Base-by-base conservation (phyloP, 208 protist genomes). In the Wallacemonas sp. region DNA sequence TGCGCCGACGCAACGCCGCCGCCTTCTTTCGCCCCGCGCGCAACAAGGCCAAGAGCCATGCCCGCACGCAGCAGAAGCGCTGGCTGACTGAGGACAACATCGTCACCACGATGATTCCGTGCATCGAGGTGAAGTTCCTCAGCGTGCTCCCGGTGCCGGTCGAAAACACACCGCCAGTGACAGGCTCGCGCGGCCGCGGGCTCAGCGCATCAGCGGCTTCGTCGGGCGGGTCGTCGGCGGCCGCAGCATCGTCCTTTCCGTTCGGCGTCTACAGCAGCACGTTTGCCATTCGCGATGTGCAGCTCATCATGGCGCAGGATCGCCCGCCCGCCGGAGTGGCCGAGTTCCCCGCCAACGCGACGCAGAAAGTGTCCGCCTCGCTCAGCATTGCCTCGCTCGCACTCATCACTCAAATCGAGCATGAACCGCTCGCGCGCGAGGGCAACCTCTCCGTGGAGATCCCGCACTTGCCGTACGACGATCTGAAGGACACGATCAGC, bases 1-100 rank as follows among this genome's bases (percentile, higher is more conserved):
- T 32, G 22, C 16, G 45, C n/a, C 18, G 50, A 33, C 55, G 33
- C 4, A 31, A 55, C 33, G 32, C 45, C 18, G n/a, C 66, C 22
- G 38, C 59, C 16, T 54, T 64, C 22, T 33, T 82, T 18, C 49
- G 28, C n/a, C 26, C 62, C 44, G 68, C 57, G 64, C 42, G 28
- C 20, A 69, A 66, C 33, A 59, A 59, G 36, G 28, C 16, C 12
- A 70, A 83, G 54, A 95, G 90, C 61, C 76, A 71, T 11, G 79
- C 55, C 3, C 85, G 91, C 23, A 77, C 54, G 11, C 82, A 87
- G 50, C 87, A 93, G 76, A 93, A 91, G 71, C 84, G 77, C 11
- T 96, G 91, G 91, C 72, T 84, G 14, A 83, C 76, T 36, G 84
- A 91, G 65, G 83, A 85, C 48, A 75, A 70, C 46, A 86, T 96